phyloP scores from a whole-genome alignment of 1,139 yeast genomes.

The Hyphopichia wangnamkhiaoensis region DNA sequence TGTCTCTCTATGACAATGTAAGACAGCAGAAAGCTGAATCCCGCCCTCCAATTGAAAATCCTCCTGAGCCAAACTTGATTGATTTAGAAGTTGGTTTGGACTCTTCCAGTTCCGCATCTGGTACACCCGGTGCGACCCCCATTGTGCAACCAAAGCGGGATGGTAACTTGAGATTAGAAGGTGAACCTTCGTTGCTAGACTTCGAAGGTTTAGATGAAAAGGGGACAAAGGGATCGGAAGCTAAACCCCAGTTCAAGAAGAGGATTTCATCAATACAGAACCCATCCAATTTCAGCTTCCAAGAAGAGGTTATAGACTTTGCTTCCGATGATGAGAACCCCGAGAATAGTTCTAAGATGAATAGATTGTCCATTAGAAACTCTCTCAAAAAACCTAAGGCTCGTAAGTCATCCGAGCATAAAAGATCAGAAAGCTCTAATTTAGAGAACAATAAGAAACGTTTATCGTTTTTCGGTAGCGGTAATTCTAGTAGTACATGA shows the following conservation, averaged over 20 bases:
- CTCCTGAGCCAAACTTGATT: constrained; percentile 30
- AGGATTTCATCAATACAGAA: constrained; percentile 30
- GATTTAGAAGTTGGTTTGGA: constrained; percentile 43
- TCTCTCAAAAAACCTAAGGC: constrained; percentile 40
- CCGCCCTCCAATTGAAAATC: constrained; percentile 7
- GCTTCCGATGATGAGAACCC: constrained; percentile 52
- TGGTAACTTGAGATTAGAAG: constrained; percentile 9
- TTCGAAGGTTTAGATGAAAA: constrained; percentile 26
- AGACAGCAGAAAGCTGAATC: constrained; percentile 19
- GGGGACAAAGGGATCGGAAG: constrained; percentile 8
- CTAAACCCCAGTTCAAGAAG: constrained; percentile 34
- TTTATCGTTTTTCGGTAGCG: constrained; percentile 31
- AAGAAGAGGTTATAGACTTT: constrained; percentile 50
- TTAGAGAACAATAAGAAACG: constrained; percentile 28
- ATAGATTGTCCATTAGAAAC: constrained; percentile 41
- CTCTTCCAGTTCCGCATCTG: constrained; percentile 28
- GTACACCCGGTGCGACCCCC: constrained; percentile 22
- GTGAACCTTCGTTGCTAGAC: constrained; percentile 34
- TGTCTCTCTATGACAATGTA: constrained; percentile 17
- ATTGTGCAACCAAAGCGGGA: constrained; percentile 10
- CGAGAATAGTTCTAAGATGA: constrained; percentile 40
- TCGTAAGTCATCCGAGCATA: constrained; percentile 32
- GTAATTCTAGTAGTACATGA: background rate
- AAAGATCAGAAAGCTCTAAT: constrained; percentile 32
- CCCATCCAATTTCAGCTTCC: constrained; percentile 35